Evolutionary conservation across 1,139 yeast genomes (phyloP).

Genomic region (Yamadazyma friedrichii): DNA sequence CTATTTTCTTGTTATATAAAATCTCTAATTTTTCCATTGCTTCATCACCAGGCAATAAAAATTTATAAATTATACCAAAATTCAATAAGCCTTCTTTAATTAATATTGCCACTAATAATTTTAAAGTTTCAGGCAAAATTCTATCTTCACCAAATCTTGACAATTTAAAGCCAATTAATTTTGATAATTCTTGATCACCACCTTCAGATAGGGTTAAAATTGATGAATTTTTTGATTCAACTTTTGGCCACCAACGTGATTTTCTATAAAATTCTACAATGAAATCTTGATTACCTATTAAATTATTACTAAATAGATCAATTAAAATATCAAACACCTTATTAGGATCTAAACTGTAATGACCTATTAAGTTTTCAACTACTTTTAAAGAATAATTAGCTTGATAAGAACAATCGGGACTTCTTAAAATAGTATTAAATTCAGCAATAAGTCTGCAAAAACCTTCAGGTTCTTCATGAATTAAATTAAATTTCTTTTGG

Average conservation of each 20-base stretch:
- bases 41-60: constrained; percentile 47
- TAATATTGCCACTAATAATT: constrained; percentile 49
- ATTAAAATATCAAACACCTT: constrained; percentile 64
- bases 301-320: constrained; percentile 46
- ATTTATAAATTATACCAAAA: constrained; percentile 60
- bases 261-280: constrained; percentile 47
- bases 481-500: constrained; percentile 67
- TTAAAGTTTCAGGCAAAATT: constrained; percentile 45
- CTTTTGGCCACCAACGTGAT: constrained; percentile 68
- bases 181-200: constrained; percentile 61
- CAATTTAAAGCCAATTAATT: constrained; percentile 59
- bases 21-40: constrained; percentile 43
- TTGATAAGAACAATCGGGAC: constrained; percentile 40
- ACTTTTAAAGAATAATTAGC: constrained; percentile 49
- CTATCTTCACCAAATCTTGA: constrained; percentile 30
- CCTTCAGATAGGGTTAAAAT: constrained; percentile 41
- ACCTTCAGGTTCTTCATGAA: constrained; percentile 84
- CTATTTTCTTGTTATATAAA: constrained; percentile 49
- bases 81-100: constrained; percentile 71
- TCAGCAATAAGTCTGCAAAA: constrained; percentile 65
- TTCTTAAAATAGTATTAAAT: constrained; percentile 42
- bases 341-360: constrained; percentile 74
- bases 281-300: constrained; percentile 47
- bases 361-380: constrained; percentile 66
- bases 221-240: constrained; percentile 27